phyloP scores from a whole-genome alignment of 139 green algal genomes.

The Chlorella sp. region DNA sequence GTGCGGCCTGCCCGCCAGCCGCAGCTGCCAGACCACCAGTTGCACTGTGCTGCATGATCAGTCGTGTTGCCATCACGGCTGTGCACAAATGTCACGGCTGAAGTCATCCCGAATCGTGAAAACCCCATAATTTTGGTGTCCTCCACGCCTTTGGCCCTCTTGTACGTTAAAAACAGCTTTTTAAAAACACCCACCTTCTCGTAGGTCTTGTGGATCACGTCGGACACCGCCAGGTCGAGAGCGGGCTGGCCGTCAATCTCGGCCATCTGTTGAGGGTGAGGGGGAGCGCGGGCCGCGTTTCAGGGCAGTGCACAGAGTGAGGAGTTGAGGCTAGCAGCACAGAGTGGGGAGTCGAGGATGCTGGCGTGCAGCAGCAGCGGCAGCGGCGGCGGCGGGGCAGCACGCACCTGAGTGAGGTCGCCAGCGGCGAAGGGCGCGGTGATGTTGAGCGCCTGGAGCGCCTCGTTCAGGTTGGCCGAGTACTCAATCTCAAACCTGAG shows the following conservation, averaged over 20 bases:
- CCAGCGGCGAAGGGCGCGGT: constrained; percentile 10
- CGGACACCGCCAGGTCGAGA: constrained; percentile 19
- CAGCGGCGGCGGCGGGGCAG: background rate
- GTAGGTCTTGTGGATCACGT: constrained; percentile 43
- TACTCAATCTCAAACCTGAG: constrained; percentile 45
- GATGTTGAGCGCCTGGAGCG: constrained; percentile 15
- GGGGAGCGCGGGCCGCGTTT: too few relatives aligned
- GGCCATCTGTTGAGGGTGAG: background rate
- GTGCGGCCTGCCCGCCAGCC: too few relatives aligned
- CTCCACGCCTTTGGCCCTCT: too few relatives aligned
- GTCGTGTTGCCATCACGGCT: too few relatives aligned
- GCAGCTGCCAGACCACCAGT: background rate
- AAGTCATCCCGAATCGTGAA: background rate
- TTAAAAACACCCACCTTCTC: constrained; percentile 27
- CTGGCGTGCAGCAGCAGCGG: background rate
- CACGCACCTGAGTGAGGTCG: constrained; percentile 17
- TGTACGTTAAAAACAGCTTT: too few relatives aligned
- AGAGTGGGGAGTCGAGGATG: background rate
- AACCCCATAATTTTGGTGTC: too few relatives aligned
- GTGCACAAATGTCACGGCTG: too few relatives aligned
- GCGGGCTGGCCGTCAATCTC: background rate
- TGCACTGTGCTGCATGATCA: background rate
- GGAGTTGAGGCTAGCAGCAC: background rate
- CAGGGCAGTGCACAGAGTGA: background rate
- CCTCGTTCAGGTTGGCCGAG: constrained; percentile 5